phyloP scores from a whole-genome alignment of 2,329 filamentous ascomycete genomes.

The Tolypocladium pustulatum region DNA sequence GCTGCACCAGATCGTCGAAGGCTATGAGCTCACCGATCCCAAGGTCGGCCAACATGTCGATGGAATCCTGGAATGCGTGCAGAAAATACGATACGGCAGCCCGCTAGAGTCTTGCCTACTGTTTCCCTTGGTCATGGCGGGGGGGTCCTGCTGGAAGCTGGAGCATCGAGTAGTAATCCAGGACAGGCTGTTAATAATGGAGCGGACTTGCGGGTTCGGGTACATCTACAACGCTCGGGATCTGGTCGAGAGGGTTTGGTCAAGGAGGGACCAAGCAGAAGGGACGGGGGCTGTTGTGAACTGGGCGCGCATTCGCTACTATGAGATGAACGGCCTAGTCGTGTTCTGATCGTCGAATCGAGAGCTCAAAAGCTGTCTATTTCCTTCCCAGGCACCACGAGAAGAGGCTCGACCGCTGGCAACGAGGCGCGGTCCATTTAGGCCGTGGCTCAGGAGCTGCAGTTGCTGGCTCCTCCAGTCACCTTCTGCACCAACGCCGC shows the following conservation, averaged over 20 bases:
- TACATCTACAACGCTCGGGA: constrained; percentile 29
- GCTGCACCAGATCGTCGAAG: constrained; percentile 31
- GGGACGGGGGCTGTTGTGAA: constrained; percentile 19
- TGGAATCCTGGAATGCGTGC: constrained; percentile 23
- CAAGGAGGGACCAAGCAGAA: constrained; percentile 14
- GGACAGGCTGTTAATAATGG: constrained; percentile 31
- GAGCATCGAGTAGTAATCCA: constrained; percentile 27
- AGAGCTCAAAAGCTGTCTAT: too few relatives aligned
- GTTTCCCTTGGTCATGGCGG: constrained; percentile 30
- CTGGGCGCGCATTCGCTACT: constrained; percentile 23
- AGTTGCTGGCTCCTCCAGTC: background rate
- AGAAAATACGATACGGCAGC: constrained; percentile 29
- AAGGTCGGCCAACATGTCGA: constrained; percentile 21
- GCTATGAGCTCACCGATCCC: constrained; percentile 24
- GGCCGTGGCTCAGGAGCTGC: background rate
- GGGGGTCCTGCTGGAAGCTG: constrained; percentile 22
- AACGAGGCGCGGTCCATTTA: too few relatives aligned
- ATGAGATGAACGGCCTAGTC: constrained; percentile 24
- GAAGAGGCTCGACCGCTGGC: background rate
- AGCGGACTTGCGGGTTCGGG: constrained; percentile 29
- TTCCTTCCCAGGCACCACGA: background rate
- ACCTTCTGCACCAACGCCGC: constrained; percentile 5
- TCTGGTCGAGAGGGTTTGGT: constrained; percentile 29
- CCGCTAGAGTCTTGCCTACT: constrained; percentile 28
- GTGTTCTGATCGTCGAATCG: constrained; percentile 14